Evolutionary conservation across 257 asterid species (phyloP).

Genomic region (Solanum appendiculatum): DNA sequence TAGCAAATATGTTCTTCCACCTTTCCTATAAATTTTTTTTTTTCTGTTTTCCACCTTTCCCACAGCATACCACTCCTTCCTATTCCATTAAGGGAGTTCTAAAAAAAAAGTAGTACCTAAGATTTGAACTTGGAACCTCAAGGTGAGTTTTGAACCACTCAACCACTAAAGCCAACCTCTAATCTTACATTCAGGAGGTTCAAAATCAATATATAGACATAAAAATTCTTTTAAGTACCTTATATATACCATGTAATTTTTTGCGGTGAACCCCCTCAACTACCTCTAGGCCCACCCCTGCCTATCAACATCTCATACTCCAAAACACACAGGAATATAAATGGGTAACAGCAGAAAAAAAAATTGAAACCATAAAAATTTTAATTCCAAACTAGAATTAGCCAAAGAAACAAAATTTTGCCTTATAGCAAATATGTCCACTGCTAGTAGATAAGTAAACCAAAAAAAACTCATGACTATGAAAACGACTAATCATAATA

Average conservation of each 20-base stretch:
- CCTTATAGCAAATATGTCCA: not conserved
- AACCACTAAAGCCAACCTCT: no score
- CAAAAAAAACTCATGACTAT: not conserved
- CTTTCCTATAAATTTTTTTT: not conserved
- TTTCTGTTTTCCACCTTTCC: not conserved
- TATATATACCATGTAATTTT: no score
- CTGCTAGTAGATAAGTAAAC: not conserved
- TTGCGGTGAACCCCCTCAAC: no score
- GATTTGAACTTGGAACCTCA: no score
- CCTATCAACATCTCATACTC: not conserved
- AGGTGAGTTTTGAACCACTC: no score
- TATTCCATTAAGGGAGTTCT: no score
- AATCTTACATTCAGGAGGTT: no score
- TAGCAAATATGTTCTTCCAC: not conserved
- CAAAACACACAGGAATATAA: not conserved
- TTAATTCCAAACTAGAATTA: not conserved
- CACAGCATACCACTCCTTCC: not conserved
- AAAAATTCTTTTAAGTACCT: no score
- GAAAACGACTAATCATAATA: not conserved
- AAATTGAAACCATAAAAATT: not conserved
- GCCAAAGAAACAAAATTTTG: not conserved
- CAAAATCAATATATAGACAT: no score
- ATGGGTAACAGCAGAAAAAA: not conserved
- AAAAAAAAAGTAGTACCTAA: no score
- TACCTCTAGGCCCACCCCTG: no score